phyloP scores from a whole-genome alignment of 495 filamentous ascomycete genomes.

The Penicillium paradoxum region DNA sequence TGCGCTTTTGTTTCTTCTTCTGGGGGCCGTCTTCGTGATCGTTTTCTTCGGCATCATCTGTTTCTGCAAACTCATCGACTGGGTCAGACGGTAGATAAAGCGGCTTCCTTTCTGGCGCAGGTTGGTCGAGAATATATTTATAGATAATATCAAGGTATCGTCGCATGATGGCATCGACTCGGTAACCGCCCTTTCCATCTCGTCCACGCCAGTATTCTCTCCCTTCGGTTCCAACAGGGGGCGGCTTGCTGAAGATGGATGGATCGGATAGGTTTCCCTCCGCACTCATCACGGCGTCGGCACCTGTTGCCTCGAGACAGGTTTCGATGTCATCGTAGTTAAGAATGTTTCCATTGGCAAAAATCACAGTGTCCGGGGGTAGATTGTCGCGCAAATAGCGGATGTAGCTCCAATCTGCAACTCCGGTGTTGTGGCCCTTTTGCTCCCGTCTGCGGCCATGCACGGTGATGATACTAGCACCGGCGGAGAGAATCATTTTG shows the following conservation, averaged over 20 bases:
- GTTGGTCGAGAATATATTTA: slow-evolving; percentile 59
- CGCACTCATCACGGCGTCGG: slow-evolving; percentile 91
- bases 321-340: slow-evolving; percentile 71
- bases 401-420: slow-evolving; percentile 87
- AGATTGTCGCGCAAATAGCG: slow-evolving; percentile 77
- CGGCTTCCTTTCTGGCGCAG: slow-evolving; percentile 58
- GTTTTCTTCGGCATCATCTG: slow-evolving; percentile 28
- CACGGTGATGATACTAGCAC: slow-evolving; percentile 87
- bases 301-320: slow-evolving; percentile 81
- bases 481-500: slow-evolving; percentile 77
- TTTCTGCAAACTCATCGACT: slow-evolving; percentile 34
- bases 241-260: slow-evolving; percentile 70
- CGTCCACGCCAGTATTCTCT: slow-evolving; percentile 80
- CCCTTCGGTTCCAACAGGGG: slow-evolving; percentile 56
- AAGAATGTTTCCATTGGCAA: slow-evolving; percentile 94
- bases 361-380: slow-evolving; percentile 82
- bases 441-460: slow-evolving; percentile 87
- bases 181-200: slow-evolving; percentile 78
- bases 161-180: slow-evolving; percentile 81
- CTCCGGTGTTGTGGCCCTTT: slow-evolving; percentile 90
- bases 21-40: slow-evolving; percentile 37
- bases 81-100: slow-evolving; percentile 70
- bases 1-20: slow-evolving; percentile 59
- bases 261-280: slow-evolving; percentile 93
- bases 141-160: slow-evolving; percentile 89